phyloP scores from a whole-genome alignment of 106 monocot genomes.

The Agapanthus africanus region DNA sequence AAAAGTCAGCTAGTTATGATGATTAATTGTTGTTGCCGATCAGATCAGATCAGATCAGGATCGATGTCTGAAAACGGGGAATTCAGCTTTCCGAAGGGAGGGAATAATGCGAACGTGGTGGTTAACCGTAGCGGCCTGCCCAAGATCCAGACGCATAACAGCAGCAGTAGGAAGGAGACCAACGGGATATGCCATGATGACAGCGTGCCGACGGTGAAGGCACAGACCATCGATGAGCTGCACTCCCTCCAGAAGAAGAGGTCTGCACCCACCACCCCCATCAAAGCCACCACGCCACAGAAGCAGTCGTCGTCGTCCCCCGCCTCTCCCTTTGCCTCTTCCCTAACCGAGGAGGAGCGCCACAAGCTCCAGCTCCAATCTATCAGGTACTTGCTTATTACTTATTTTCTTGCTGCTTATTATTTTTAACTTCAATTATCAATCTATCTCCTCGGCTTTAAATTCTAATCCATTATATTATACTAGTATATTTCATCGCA shows the following conservation, averaged over 20 bases:
- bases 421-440: background rate
- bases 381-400: slow-evolving; percentile 84
- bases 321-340: slow-evolving; percentile 28
- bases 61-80: slow-evolving; percentile 13
- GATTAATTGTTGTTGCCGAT: too few relatives aligned
- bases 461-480: too few relatives aligned
- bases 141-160: slow-evolving; percentile 48
- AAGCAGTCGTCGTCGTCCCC: background rate
- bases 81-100: slow-evolving; percentile 8
- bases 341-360: slow-evolving; percentile 74
- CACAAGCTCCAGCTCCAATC: slow-evolving; percentile 91
- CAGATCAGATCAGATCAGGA: too few relatives aligned
- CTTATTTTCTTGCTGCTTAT: background rate
- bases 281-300: slow-evolving; percentile 35
- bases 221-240: slow-evolving; percentile 94
- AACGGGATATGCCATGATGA: slow-evolving; percentile 81
- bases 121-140: slow-evolving; percentile 25
- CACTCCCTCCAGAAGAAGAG: slow-evolving; percentile 96
- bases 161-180: too few relatives aligned
- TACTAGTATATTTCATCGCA: too few relatives aligned
- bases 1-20: too few relatives aligned
- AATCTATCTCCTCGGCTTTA: background rate
- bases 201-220: slow-evolving; percentile 80
- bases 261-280: slow-evolving; percentile 89
- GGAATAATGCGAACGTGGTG: slow-evolving; percentile 3